Base-by-base conservation (phyloP, 805 yeast genomes). In the Nakazawaea ishiwadae region DNA sequence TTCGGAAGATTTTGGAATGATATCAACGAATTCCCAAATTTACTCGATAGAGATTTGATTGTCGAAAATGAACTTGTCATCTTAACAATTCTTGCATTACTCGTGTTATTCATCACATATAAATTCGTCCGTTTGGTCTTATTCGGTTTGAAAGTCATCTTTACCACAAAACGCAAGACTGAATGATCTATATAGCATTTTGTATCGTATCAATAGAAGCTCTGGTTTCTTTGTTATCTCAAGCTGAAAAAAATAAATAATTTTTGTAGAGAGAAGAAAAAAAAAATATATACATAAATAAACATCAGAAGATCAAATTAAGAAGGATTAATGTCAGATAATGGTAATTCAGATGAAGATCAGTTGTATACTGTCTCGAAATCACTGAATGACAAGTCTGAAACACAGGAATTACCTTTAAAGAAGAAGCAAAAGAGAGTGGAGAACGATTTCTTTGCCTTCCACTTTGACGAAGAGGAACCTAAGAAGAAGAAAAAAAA, bases 11-110 rank as follows among this genome's bases (percentile, higher is more conserved):
- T 34, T 23, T 33, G 38, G 38, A 27, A 28, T 5, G 38, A 40
- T 19, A 21, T 40, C 7, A 27, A 40, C 19, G 28, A 24, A 7
- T 48, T 50, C 40, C 64, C 74, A 8, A 64, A 58, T 23, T 54
- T 75, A 3, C 58, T 73, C 20, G 69, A 74, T 45, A 55, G 58
- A 20, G 75, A 73, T 0, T 58, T 77, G 28, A 65, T 80, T 55
- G 46, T 60, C 9, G 75, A 79, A 19, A 71, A 80, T 52, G 79
- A 77, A 47, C 51, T 65, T 30, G 50, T 75, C 37, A 63, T 78
- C 0, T 44, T 66, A 35, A 66, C 71, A 0, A 58, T 75, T 3
- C 44, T 61, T 11, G 47, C 51, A 36, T 54, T 60, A 56, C 45
- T 37, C 7, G 7, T 37, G 3, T 5, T 28, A 4, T 31, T 42